Evolutionary conservation across 1,139 yeast genomes (phyloP).

Genomic region (Magnusiomyces suaveolens): DNA sequence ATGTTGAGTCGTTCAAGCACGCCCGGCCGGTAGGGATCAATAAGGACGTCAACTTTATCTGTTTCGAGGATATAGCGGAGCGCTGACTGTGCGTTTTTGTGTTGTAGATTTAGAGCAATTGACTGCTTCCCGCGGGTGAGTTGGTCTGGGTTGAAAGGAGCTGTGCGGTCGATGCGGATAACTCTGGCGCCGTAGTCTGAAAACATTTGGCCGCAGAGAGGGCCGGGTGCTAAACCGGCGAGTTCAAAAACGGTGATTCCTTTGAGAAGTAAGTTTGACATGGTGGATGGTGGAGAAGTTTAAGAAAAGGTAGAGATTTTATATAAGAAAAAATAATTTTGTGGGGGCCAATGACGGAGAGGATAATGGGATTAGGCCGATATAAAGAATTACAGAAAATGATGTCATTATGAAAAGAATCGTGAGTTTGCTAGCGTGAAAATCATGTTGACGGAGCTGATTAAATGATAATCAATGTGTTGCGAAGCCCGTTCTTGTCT

Average conservation of each 20-base stretch:
- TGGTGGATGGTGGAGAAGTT: no score
- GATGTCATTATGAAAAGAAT: no score
- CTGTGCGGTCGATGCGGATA: constrained; percentile 24
- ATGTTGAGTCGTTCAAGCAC: constrained; percentile 29
- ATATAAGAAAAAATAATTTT: no score
- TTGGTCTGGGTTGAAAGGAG: constrained; percentile 21
- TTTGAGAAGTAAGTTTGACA: no score
- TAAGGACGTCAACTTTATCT: constrained; percentile 24
- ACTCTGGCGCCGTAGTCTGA: constrained; percentile 34
- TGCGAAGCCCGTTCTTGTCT: no score
- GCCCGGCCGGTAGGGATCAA: constrained; percentile 31
- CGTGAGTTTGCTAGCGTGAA: no score
- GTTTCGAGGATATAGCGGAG: constrained; percentile 21
- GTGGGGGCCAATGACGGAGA: no score
- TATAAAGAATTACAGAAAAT: no score
- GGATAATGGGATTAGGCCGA: no score
- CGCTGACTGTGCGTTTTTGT: constrained; percentile 19
- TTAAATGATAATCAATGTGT: no score
- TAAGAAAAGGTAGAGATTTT: no score
- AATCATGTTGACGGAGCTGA: no score
- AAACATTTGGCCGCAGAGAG: constrained; percentile 21
- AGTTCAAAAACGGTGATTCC: constrained; percentile 17
- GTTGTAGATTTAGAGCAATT: constrained; percentile 27
- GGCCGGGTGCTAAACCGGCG: constrained; percentile 23
- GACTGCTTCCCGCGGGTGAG: constrained; percentile 32